Evolutionary conservation across 257 asterid species (phyloP), one percentile per base, ranked within the genome.

Genomic region (Scutellaria barbata): DNA sequence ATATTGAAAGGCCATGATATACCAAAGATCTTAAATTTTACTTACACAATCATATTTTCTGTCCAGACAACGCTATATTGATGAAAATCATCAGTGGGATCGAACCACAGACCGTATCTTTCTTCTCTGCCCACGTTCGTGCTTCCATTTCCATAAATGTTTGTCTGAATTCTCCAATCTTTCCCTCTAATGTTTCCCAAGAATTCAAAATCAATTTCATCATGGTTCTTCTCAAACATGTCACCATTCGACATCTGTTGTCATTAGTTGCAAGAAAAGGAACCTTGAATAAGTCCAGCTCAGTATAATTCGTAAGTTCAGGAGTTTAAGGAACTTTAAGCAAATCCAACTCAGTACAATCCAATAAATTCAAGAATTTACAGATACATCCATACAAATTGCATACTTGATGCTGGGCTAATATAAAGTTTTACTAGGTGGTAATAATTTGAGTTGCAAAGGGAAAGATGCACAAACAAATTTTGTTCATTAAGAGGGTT

Each of bases 121-220:
- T 92, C 98, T 79, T 92, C 98, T 71, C 98, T 84, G 42, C 98
- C 98, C 40, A 69, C 14, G 60, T 41, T 79, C 11, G 94, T 89
- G 86, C 98, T 92, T 37, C 96, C 98, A 80, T 92, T 92, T 63
- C 96, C 98, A 77, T 92, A 92, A 55, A 92, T 71, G 72, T 92
- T 92, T 8, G 98, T 92, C 80, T 92, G 96, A 45, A 92, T 81
- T 67, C 96, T 88, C 96, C 96, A 92, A 12, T 92, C 81, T 69
- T 85, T 92, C 8, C 96, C 96, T 61, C 94, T 85, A 68, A 89
- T 83, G 61, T 92, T 89, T 6, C 98, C 98, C 85, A 92, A 74
- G 85, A 92, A 89, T 81, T 92, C 98, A n/a, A 92, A 87, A 64
- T 92, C 98, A 14, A 92, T 76, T 71, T 92, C 98, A 39, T 92